Evolutionary conservation across 331 rosid genomes (phyloP), one percentile per base, ranked within the genome.

Genomic region (Quercus phellos): DNA sequence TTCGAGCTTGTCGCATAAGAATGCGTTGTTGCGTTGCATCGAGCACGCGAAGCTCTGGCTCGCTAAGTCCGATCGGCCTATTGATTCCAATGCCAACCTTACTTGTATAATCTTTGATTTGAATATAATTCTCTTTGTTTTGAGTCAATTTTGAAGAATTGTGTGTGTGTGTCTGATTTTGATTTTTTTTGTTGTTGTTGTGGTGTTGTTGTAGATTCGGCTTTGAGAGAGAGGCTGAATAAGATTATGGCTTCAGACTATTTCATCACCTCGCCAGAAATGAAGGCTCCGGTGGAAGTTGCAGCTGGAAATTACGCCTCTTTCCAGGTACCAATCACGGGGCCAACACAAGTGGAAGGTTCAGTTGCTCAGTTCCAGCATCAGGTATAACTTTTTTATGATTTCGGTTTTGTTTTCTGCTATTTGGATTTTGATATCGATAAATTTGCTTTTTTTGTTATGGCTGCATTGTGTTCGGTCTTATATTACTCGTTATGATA

Each of bases 41-140:
- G 99, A 90, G 73, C 97, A 95, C 78, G 98, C 99, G 13, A 88
- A 87, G 84, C 88, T 88, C 13, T 95, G 98, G 99, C 89, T 95
- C 4, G 72, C 85, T 0, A 88, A 79, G 71, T 88, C 96, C 0
- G 90, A 90, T 21, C 92, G 77, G 51, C 91, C 97, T 2, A 78
- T 95, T 77, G 98, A 88, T 46, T 79, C 91, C 32, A 78, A 83
- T 82, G 74, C 89, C 63, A 86, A 72, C 75, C 83, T 90, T 16
- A 88, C 98, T 18, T 95, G 99, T 95, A 89, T 32, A 61, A 13
- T 17, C 64, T 30, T 55, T 8, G 2, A 4, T 10, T 56, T 38
- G 46, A 58, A 24, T 34, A 16, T 32, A 0, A 10, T 19, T 13
- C 72, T 6, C 19, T 14, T 30, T 10, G 14, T 22, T 14, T 24